Conservation (phyloP, 2,329 filamentous ascomycete species). For the Neofusicoccum laricinum region DNA sequence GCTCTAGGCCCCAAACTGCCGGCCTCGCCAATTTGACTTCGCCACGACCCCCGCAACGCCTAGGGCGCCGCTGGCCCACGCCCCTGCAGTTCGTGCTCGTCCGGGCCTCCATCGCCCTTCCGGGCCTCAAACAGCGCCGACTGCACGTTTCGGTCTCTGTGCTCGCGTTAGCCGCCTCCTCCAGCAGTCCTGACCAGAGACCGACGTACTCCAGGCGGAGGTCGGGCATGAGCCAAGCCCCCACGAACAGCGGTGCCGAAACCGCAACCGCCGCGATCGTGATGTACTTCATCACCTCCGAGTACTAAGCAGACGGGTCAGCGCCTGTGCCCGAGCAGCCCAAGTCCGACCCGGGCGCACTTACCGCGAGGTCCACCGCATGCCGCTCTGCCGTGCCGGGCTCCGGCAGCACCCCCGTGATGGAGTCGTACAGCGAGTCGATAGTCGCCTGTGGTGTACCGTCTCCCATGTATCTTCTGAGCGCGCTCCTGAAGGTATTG, state of each 20-base stretch:
- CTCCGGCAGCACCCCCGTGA: conserved; percentile 38
- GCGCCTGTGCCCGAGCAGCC: too few relatives aligned
- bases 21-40: too few relatives aligned
- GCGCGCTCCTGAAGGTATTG: conserved; percentile 38
- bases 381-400: conserved; percentile 41
- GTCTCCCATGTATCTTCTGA: conserved; percentile 38
- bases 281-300: conserved; percentile 7
- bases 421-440: conserved; percentile 44
- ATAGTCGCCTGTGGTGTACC: conserved; percentile 31
- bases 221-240: not conserved
- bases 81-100: not conserved
- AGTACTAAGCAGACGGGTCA: not conserved
- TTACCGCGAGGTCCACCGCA: conserved; percentile 36
- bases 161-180: not conserved
- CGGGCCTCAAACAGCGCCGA: not conserved
- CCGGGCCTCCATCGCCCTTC: not conserved
- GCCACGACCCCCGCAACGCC: not conserved
- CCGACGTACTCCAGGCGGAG: not conserved
- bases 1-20: not conserved
- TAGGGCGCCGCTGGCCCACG: not conserved
- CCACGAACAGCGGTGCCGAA: not conserved
- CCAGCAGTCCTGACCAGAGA: not conserved
- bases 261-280: not conserved
- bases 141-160: not conserved
- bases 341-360: not conserved